Base-by-base conservation (phyloP, 352 stramenopile species). In the Phytopythium ostracodes region DNA sequence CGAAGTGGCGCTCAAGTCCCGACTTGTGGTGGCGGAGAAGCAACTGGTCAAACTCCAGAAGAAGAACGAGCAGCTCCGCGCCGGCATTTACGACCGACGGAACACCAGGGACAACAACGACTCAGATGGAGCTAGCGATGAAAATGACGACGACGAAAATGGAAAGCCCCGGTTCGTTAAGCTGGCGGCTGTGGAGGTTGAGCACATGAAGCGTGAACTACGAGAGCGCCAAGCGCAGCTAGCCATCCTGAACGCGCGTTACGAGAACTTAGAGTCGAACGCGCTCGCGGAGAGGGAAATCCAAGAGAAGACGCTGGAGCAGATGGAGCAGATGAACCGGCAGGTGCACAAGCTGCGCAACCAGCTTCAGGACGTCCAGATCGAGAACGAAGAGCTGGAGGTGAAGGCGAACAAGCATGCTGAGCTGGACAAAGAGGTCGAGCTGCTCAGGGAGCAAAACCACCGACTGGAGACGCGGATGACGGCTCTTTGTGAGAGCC, bases 271-370 rank as follows among this genome's bases (percentile, higher is more conserved):
- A 38, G 89, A 96, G 55, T 75, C 76, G 6, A 97, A 96, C 54
- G 72, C 80, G 5, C 66, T 79, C 9, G 89, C 88, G 8, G 86
- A 96, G 60, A 70, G 77, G 4, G 91, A 97, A 63, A 92, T 97
- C n/a, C 90, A 97, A 50, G 86, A 97, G 66, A 89, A 91, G 54
- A 96, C 85, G 6, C 67, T 97, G 18, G 71, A 77, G 14, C 83
- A 95, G 70, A 86, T 97, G 64, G 91, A 98, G 62, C 81, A 96
- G 50, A 91, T 93, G 73, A 98, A 98, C 64, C 77, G 88, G 17
- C 87, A 96, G 62, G 82, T 98, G 3, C 82, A 95, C 62, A 95
- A 97, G 46, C 71, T 97, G 25, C 79, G 91, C 3, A 86, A 71
- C 14, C 80, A 94, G 56, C 56, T 98, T 0, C 86, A 96, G 49